Conservation (phyloP, 495 filamentous ascomycete genomes). For the Jackrogersella minutella region DNA sequence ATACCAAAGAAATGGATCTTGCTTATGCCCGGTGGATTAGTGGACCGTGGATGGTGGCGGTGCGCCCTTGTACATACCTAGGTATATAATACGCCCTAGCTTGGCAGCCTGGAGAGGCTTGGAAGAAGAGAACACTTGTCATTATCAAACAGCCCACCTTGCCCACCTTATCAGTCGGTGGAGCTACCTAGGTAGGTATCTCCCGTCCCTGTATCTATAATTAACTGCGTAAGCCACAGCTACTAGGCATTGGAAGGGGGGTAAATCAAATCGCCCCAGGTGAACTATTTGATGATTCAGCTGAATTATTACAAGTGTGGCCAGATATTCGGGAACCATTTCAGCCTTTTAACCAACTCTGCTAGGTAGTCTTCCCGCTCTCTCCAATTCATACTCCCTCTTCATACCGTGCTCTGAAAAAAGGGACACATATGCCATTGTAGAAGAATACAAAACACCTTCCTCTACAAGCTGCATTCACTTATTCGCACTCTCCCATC, state of each 20-base stretch:
- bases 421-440: constrained; percentile 48
- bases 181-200: no score
- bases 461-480: constrained; percentile 26
- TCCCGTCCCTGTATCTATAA: constrained; percentile 21
- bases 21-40: no score
- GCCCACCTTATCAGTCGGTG: constrained; percentile 21
- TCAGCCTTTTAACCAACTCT: constrained; percentile 34
- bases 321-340: constrained; percentile 45
- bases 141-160: constrained; percentile 6
- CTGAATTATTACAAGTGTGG: constrained; percentile 29
- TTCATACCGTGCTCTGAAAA: not conserved
- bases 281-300: constrained; percentile 40
- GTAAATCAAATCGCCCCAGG: no score
- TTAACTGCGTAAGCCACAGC: constrained; percentile 35
- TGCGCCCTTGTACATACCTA: constrained; percentile 21
- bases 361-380: constrained; percentile 38
- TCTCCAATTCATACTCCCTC: constrained; percentile 36
- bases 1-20: no score
- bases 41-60: constrained; percentile 26
- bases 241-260: no score
- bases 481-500: constrained; percentile 4
- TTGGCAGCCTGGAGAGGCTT: constrained; percentile 2
- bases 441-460: constrained; percentile 32
- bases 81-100: no score
- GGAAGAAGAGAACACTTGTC: constrained; percentile 46